Conservation (phyloP, 345 rosid species). For the Ceriops zippeliana region DNA sequence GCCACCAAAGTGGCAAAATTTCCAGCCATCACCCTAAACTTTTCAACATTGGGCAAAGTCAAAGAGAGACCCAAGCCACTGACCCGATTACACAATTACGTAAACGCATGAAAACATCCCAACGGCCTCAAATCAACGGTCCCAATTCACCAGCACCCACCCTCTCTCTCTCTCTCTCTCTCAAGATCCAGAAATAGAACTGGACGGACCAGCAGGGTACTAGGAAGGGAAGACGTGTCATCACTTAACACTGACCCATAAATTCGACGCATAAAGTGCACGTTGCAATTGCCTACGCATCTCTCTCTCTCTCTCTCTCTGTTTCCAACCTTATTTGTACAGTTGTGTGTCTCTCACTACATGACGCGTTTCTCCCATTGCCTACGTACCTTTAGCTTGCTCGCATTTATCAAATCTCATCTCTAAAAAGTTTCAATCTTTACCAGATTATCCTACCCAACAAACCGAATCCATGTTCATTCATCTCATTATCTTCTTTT, state of each 20-base stretch:
- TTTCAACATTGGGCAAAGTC: not conserved
- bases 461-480: constrained; percentile 35
- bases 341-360: not conserved
- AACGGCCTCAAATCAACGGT: not conserved
- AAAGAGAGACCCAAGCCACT: no score
- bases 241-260: no score
- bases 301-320: not conserved
- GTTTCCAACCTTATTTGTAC: not conserved
- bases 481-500: constrained; percentile 30
- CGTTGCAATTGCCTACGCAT: not conserved
- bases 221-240: no score
- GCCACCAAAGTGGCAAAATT: not conserved
- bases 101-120: no score
- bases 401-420: constrained; percentile 16
- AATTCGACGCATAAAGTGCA: no score
- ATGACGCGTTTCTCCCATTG: constrained; percentile 48
- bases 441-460: not conserved
- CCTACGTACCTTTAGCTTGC: constrained; percentile 10
- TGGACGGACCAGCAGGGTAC: not conserved
- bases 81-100: no score
- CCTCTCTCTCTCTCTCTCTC: not conserved
- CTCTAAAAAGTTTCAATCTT: not conserved
- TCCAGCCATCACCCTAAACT: not conserved
- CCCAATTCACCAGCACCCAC: not conserved
- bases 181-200: not conserved